These are phyloP conservation scores for Cyclocybe aegerita DNA, from an alignment of 768 basidiomycete species.

Conservation along the genomic window DNA sequence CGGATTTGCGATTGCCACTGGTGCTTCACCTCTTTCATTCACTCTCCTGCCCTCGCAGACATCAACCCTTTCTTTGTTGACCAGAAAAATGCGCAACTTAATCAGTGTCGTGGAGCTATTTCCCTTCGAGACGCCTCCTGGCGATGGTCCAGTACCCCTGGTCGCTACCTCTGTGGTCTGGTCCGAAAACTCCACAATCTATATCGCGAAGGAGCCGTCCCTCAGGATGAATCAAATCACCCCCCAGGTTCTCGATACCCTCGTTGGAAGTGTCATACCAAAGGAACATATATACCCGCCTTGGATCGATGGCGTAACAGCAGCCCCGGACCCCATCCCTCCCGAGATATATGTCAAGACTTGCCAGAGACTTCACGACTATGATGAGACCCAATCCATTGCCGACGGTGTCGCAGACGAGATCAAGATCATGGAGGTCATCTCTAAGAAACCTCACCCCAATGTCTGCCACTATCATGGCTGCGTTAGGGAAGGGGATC, in stretches of 20 bases:
- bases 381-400: constrained; percentile 5
- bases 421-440: constrained; percentile 12
- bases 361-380: constrained; percentile 7
- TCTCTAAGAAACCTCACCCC: constrained; percentile 16
- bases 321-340: background rate
- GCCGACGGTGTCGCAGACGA: constrained; percentile 10
- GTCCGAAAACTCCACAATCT: constrained; percentile 6
- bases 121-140: too few species aligned
- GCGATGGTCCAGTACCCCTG: too few species aligned
- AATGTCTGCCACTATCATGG: constrained; percentile 20
- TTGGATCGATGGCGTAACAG: constrained; percentile 4
- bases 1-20: too few species aligned
- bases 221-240: background rate
- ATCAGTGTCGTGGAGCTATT: too few species aligned
- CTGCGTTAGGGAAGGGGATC: constrained; percentile 14
- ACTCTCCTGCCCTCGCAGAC: too few species aligned
- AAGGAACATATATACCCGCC: background rate
- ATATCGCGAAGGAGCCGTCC: background rate
- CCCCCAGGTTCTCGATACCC: background rate
- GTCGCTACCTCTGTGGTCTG: background rate
- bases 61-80: too few species aligned
- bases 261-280: background rate
- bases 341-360: constrained; percentile 10
- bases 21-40: too few species aligned
- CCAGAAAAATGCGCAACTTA: too few species aligned